phyloP scores from a whole-genome alignment of 2,329 filamentous ascomycete species.

The Amphichorda felina region DNA sequence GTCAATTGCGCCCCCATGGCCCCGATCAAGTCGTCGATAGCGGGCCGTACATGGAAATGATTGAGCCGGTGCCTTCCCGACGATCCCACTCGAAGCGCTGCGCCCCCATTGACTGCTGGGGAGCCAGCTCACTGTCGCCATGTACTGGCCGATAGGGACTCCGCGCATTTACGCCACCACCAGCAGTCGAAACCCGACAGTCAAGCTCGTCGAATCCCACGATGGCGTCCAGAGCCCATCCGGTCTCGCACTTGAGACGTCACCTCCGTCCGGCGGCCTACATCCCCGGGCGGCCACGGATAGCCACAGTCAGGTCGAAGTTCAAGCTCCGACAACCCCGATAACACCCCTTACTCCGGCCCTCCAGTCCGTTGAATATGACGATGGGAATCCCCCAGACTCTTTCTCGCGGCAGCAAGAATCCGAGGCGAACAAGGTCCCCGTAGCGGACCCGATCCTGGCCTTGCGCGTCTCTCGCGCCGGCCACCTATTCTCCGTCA shows the following conservation, averaged over 20 bases:
- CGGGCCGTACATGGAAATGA: slow-evolving; percentile 4
- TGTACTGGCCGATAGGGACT: slow-evolving; percentile 88
- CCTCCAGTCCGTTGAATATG: slow-evolving; percentile 46
- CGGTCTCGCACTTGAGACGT: slow-evolving; percentile 1
- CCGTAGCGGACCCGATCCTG: slow-evolving; percentile 52
- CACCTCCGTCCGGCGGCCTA: slow-evolving; percentile 1
- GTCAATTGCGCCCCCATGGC: neutral
- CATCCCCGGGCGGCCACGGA: slow-evolving; percentile 12
- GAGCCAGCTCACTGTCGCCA: slow-evolving; percentile 29
- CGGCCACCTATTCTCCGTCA: slow-evolving; percentile 75
- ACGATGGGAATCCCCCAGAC: slow-evolving; percentile 13
- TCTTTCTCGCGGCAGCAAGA: slow-evolving; percentile 9
- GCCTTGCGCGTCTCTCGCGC: slow-evolving; percentile 67
- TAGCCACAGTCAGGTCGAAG: slow-evolving; percentile 18
- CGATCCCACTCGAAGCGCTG: slow-evolving; percentile 9
- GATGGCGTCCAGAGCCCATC: slow-evolving; percentile 38
- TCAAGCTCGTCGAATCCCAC: slow-evolving; percentile 41
- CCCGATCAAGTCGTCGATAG: neutral
- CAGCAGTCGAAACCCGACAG: slow-evolving; percentile 44
- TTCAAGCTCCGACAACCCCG: slow-evolving; percentile 30
- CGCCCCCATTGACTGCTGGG: slow-evolving; percentile 10
- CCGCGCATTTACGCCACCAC: slow-evolving; percentile 73
- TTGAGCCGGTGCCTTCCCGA: slow-evolving; percentile 8
- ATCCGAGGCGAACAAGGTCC: slow-evolving; percentile 20
- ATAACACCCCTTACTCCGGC: slow-evolving; percentile 43